These are phyloP conservation scores for Pichia sp. DNA, from an alignment of 1,139 yeast species.

Conservation along the genomic window DNA sequence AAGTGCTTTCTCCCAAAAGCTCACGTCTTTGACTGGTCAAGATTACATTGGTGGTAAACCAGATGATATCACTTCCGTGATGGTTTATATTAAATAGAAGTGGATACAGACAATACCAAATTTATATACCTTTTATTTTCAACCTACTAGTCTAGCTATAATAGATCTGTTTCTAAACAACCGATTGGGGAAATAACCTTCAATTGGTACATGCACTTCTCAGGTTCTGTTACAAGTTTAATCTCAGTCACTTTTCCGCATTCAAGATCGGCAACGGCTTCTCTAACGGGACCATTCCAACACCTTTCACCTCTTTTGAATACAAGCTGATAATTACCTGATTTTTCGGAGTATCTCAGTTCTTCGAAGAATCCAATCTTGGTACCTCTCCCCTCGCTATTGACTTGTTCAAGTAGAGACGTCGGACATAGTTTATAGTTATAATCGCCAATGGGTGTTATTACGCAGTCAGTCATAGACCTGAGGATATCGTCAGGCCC, in stretches of 20 bases:
- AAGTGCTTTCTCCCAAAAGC: conserved; percentile 82
- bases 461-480: conserved; percentile 44
- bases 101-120: not conserved
- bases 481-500: conserved; percentile 65
- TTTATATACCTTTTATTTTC: no score
- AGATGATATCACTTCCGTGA: conserved; percentile 83
- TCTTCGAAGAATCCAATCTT: conserved; percentile 48
- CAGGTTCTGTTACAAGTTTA: conserved; percentile 72
- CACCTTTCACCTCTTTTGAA: conserved; percentile 73
- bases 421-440: conserved; percentile 57
- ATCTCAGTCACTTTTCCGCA: conserved; percentile 62
- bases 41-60: conserved; percentile 86
- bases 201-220: conserved; percentile 73
- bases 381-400: conserved; percentile 39
- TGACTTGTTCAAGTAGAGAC: conserved; percentile 50
- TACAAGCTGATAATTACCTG: conserved; percentile 31
- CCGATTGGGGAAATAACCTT: conserved; percentile 64
- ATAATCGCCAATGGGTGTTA: conserved; percentile 56
- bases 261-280: conserved; percentile 53
- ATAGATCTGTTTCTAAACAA: conserved; percentile 34
- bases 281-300: conserved; percentile 91
- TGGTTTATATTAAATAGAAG: conserved; percentile 46
- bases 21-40: conserved; percentile 57
- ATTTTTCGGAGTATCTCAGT: conserved; percentile 24
- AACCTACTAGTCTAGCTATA: conserved; percentile 1